Conservation (phyloP, 2,329 filamentous ascomycete species). For the Alternaria postmessia region DNA sequence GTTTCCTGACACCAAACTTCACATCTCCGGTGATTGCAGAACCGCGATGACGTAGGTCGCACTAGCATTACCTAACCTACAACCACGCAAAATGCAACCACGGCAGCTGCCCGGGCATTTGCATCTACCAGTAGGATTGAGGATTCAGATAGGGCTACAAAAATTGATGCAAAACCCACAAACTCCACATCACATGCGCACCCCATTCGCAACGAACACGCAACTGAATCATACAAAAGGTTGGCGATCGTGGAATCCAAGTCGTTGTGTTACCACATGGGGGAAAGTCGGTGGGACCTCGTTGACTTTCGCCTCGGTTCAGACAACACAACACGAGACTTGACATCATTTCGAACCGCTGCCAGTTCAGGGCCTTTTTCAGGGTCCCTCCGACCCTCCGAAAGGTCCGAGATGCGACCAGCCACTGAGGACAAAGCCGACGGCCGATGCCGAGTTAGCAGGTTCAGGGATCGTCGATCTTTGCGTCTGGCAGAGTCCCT, state of each 20-base stretch:
- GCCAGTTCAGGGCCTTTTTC: background rate
- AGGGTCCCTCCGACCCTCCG: background rate
- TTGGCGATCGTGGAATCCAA: slow-evolving; percentile 2
- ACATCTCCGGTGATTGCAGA: background rate
- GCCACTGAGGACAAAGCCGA: background rate
- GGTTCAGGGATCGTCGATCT: background rate
- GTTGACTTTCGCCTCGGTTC: slow-evolving; percentile 4
- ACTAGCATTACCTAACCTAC: background rate
- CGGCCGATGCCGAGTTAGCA: background rate
- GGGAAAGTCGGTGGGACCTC: slow-evolving; percentile 3
- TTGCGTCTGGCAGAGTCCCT: background rate
- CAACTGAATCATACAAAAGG: background rate
- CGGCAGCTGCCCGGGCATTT: background rate
- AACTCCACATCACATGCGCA: background rate
- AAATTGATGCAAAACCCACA: background rate
- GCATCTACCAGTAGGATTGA: background rate
- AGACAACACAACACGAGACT: background rate
- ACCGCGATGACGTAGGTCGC: background rate
- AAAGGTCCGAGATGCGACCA: background rate
- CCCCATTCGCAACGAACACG: background rate
- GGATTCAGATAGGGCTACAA: background rate
- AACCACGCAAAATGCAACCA: background rate
- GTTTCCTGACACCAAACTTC: background rate
- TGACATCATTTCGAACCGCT: slow-evolving; percentile 2
- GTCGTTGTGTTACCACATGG: background rate